Evolutionary conservation across 106 monocot species (phyloP), one percentile per base, ranked within the genome.

Genomic region (Dioscorea zingiberensis): DNA sequence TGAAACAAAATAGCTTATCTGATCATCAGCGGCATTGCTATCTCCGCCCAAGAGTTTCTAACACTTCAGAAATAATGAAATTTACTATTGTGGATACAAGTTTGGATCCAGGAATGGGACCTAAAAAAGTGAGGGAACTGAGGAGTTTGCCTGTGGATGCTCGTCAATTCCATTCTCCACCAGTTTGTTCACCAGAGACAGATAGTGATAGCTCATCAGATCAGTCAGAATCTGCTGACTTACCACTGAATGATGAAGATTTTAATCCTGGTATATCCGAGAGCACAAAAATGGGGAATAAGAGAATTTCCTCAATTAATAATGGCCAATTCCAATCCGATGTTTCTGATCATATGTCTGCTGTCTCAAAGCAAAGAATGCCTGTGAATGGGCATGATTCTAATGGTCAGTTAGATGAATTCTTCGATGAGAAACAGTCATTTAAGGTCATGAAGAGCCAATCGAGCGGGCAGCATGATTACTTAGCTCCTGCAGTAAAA

Each of bases 71-170:
- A 54, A 58, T 78, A 11, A 63, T 81, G 74, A 84, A 81, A 61
- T 88, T 88, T 73, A 88, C 88, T 58, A 61, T 88, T 23, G 81
- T 88, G 14, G 88, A 88, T 69, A 88, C 88, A 21, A 88, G 88
- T 75, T 46, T 81, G 73, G 61, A 59, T 68, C 70, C 69, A 60
- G 64, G 64, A 0, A 78, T 75, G 57, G 70, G 15, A 47, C 51
- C 73, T n/a, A 74, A 38, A 23, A 87, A 76, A 48, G 62, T 84
- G 66, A 88, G 78, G 54, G 80, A 79, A 53, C 47, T 81, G 30
- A 74, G 84, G 55, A 75, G 81, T 76, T 73, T 88, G 58, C 88
- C 84, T 57, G 23, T 44, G 49, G 84, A 75, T 61, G 32, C 59
- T 12, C 27, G 9, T 44, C 14, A 13, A 30, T 69, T 8, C 19